Evolutionary conservation across 73 alveolate genomes (phyloP).

Genomic region (Halteria grandinella): DNA sequence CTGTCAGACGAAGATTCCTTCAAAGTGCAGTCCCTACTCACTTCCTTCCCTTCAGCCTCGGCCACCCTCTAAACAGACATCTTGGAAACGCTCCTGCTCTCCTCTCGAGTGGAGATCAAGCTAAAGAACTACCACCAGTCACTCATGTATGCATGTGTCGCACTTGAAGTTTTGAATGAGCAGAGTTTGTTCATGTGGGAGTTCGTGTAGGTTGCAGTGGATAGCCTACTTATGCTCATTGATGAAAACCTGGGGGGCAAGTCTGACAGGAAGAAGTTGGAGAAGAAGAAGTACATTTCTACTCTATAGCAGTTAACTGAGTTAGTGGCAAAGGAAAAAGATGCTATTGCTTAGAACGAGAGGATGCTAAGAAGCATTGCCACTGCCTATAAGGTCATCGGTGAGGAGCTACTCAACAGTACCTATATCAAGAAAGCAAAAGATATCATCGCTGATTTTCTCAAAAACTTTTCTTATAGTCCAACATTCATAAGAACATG

Average conservation of each 20-base stretch:
- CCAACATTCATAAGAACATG: background rate
- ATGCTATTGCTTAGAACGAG: background rate
- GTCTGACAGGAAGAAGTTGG: background rate
- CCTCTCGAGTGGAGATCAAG: too few species aligned
- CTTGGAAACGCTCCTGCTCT: too few species aligned
- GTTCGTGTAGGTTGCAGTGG: too few species aligned
- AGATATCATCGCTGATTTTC: background rate
- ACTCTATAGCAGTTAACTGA: background rate
- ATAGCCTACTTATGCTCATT: background rate
- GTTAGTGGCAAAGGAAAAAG: background rate
- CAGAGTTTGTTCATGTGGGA: too few species aligned
- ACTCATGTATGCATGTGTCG: too few species aligned
- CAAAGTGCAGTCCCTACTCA: too few species aligned
- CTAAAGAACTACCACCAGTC: too few species aligned
- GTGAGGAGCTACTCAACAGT: background rate
- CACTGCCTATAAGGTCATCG: background rate
- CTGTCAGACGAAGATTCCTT: too few species aligned
- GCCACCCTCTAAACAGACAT: too few species aligned
- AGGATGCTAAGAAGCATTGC: background rate
- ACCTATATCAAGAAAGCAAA: background rate
- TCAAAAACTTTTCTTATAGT: background rate
- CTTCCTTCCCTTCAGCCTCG: too few species aligned
- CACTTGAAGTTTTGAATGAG: too few species aligned
- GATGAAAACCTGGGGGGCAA: constrained; percentile 1
- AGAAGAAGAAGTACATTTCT: background rate